These are phyloP conservation scores for Dichomitus squalens DNA, from an alignment of 1,284 basidiomycete genomes.

Conservation along the genomic window DNA sequence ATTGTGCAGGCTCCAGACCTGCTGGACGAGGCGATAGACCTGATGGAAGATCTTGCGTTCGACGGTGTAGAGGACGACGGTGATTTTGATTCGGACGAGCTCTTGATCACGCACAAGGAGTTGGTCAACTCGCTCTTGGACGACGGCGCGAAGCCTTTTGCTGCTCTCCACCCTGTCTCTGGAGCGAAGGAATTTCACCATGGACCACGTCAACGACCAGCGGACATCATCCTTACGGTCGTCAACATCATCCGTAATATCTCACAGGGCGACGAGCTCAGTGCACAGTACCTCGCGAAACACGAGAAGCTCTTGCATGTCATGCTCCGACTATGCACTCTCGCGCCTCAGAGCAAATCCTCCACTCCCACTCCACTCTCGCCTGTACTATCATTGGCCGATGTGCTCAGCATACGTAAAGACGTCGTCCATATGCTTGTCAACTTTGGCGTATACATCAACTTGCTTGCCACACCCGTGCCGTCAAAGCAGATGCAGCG, in stretches of 20 bases:
- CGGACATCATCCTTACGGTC: slow-evolving; percentile 70
- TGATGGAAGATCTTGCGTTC: slow-evolving; percentile 85
- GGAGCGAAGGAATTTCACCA: slow-evolving; percentile 47
- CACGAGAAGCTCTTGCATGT: slow-evolving; percentile 69
- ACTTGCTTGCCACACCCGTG: slow-evolving; percentile 42
- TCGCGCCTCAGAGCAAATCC: slow-evolving; percentile 44
- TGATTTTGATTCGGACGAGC: slow-evolving; percentile 34
- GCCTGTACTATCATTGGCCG: slow-evolving; percentile 63
- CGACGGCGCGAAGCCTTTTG: slow-evolving; percentile 58
- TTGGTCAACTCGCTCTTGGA: slow-evolving; percentile 63
- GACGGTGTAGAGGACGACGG: slow-evolving; percentile 48
- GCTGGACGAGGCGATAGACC: slow-evolving; percentile 85
- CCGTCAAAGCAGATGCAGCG: slow-evolving; percentile 38
- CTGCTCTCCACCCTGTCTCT: slow-evolving; percentile 49
- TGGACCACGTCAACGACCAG: slow-evolving; percentile 64
- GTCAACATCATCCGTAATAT: slow-evolving; percentile 89
- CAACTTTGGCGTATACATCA: slow-evolving; percentile 60
- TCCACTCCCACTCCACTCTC: slow-evolving; percentile 47
- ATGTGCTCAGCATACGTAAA: slow-evolving; percentile 76
- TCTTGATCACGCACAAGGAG: slow-evolving; percentile 64
- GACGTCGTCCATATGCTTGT: slow-evolving; percentile 78
- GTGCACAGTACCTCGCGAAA: slow-evolving; percentile 67
- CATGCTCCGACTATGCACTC: slow-evolving; percentile 65
- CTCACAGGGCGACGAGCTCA: slow-evolving; percentile 68
- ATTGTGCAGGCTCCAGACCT: slow-evolving; percentile 81